Percentiles rank a stretch among this genome's conserved stretches.
Conservation (phyloP, 805 yeast species). For the Jamesozyma hellenica region DNA sequence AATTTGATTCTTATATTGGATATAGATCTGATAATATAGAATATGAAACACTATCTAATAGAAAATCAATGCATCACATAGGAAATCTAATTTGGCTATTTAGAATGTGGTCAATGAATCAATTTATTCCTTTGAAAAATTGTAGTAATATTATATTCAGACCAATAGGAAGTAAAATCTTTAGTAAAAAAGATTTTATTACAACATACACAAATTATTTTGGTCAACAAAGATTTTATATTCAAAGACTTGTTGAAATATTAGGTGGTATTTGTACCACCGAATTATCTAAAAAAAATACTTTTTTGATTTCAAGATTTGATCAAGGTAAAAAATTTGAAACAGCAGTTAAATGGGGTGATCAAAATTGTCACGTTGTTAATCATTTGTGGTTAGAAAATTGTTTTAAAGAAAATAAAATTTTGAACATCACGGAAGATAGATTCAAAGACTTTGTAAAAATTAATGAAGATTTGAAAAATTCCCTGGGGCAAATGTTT, state of each 20-base stretch:
- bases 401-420: slow-evolving; percentile 34
- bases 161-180: slow-evolving; percentile 45
- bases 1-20: slow-evolving; percentile 47
- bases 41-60: slow-evolving; percentile 36
- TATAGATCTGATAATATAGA: slow-evolving; percentile 49
- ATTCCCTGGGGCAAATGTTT: slow-evolving; percentile 9
- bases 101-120: slow-evolving; percentile 45
- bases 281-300: slow-evolving; percentile 49
- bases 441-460: slow-evolving; percentile 6
- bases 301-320: slow-evolving; percentile 61
- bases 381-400: slow-evolving; percentile 89
- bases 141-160: slow-evolving; percentile 49
- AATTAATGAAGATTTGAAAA: slow-evolving; percentile 8
- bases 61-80: slow-evolving; percentile 29
- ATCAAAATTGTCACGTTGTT: slow-evolving; percentile 35
- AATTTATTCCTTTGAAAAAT: slow-evolving; percentile 45
- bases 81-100: slow-evolving; percentile 75
- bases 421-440: slow-evolving; percentile 2
- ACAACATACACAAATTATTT: slow-evolving; percentile 71
- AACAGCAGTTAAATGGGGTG: slow-evolving; percentile 62
- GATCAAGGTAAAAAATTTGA: slow-evolving; percentile 64
- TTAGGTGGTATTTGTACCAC: slow-evolving; percentile 75
- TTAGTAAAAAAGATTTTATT: slow-evolving; percentile 42
- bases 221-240: slow-evolving; percentile 73
- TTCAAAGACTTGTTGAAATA: slow-evolving; percentile 50